Conservation (phyloP, 306 rosid genomes). For the Vicia faba region DNA sequence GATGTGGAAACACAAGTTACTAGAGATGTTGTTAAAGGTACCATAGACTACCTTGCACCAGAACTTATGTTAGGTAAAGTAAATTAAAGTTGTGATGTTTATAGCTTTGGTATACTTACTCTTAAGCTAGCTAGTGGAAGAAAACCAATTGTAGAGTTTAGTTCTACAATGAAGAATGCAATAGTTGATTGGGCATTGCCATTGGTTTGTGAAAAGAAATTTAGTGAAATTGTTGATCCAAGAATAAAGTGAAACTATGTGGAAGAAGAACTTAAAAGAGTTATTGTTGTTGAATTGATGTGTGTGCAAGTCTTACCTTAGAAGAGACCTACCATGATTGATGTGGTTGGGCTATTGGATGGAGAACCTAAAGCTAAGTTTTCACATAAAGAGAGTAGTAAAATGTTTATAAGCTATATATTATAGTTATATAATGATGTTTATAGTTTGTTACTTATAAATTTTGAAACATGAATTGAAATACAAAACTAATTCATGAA, state of each 20-base stretch:
- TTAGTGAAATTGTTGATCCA: constrained; percentile 69
- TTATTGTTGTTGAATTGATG: constrained; percentile 7
- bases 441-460: too few species aligned
- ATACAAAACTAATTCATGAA: too few species aligned
- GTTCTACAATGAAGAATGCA: constrained; percentile 49
- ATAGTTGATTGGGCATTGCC: constrained; percentile 86
- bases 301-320: constrained; percentile 63
- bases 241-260: constrained; percentile 70
- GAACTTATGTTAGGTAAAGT: constrained; percentile 90
- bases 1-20: too few species aligned
- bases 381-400: constrained; percentile 56
- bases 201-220: constrained; percentile 62
- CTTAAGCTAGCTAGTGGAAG: constrained; percentile 82
- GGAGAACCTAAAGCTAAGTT: constrained; percentile 67
- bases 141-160: constrained; percentile 66
- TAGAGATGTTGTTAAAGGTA: constrained; percentile 79
- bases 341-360: constrained; percentile 64
- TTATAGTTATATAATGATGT: constrained; percentile 1
- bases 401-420: constrained; percentile 48
- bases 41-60: constrained; percentile 90
- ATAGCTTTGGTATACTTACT: constrained; percentile 82
- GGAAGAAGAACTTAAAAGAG: constrained; percentile 74
- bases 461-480: too few species aligned
- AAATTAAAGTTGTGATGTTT: constrained; percentile 81
- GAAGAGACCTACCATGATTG: constrained; percentile 74